phyloP scores from a whole-genome alignment of 1,139 yeast species.

The Dujonia santamariae region DNA sequence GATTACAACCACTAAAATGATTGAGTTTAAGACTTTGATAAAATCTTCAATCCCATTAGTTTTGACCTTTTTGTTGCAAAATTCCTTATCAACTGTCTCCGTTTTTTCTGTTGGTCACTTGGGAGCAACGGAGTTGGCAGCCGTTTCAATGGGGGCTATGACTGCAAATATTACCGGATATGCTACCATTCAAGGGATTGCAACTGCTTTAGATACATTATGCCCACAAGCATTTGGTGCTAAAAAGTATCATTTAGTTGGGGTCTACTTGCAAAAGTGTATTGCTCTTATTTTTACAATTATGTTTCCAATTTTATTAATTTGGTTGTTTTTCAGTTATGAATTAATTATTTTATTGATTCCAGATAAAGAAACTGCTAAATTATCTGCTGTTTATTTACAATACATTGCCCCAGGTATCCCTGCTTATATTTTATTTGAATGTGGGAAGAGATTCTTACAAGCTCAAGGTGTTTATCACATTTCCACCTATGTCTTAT shows the following conservation, averaged over 20 bases:
- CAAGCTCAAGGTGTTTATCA: constrained; percentile 56
- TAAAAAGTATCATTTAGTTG: constrained; percentile 48
- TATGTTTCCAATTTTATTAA: constrained; percentile 46
- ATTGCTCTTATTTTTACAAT: constrained; percentile 47
- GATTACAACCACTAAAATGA: constrained; percentile 21
- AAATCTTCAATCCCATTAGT: constrained; percentile 51
- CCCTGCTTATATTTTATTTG: constrained; percentile 53
- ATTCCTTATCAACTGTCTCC: constrained; percentile 55
- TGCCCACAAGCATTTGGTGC: constrained; percentile 65
- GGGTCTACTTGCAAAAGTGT: constrained; percentile 53
- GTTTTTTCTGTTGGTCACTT: constrained; percentile 59
- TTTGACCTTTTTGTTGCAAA: constrained; percentile 51
- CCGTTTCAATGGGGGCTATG: constrained; percentile 63
- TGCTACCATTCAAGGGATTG: constrained; percentile 56
- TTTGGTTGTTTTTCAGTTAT: constrained; percentile 50
- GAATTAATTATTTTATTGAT: constrained; percentile 32
- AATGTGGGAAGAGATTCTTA: constrained; percentile 52
- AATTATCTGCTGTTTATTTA: constrained; percentile 49
- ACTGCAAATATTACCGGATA: constrained; percentile 59
- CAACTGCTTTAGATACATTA: constrained; percentile 56
- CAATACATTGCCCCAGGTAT: constrained; percentile 50
- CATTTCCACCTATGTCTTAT: constrained; percentile 48
- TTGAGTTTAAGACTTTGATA: constrained; percentile 41
- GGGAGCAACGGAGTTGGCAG: constrained; percentile 57
- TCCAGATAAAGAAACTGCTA: constrained; percentile 50